phyloP scores from a whole-genome alignment of 306 rosid genomes.

The Lathyrus aphaca region DNA sequence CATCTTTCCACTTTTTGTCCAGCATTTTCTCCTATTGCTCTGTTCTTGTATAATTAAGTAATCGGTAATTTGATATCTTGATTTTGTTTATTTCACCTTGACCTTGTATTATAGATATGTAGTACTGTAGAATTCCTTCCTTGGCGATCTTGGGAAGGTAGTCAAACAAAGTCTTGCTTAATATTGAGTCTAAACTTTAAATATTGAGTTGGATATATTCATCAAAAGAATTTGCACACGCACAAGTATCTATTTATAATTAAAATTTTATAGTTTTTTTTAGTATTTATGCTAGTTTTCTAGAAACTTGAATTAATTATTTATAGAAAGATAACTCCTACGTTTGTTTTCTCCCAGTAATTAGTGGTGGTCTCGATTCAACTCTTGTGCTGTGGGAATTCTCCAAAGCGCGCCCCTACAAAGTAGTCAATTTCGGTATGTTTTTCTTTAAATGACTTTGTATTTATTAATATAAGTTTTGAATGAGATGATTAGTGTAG shows the following conservation, averaged over 20 bases:
- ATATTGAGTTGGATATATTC: neutral
- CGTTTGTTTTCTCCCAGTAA: constrained; percentile 53
- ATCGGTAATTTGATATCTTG: constrained; percentile 23
- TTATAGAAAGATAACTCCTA: constrained; percentile 29
- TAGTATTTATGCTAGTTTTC: constrained; percentile 24
- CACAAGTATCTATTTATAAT: constrained; percentile 22
- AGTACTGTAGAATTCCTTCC: constrained; percentile 92
- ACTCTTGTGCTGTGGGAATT: constrained; percentile 89
- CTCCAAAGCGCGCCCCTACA: constrained; percentile 78
- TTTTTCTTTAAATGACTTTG: constrained; percentile 31
- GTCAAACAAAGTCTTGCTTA: constrained; percentile 30
- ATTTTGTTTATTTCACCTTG: constrained; percentile 50
- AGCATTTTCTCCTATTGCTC: constrained; percentile 4
- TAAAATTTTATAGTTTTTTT: neutral
- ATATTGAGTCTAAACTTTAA: neutral
- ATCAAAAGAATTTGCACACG: constrained; percentile 18
- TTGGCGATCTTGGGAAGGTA: constrained; percentile 99
- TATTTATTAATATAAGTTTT: constrained; percentile 20
- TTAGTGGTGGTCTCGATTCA: constrained; percentile 94
- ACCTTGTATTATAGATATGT: constrained; percentile 72
- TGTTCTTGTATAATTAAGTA: constrained; percentile 21
- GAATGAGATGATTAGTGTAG: constrained; percentile 16
- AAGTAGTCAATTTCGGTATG: constrained; percentile 71
- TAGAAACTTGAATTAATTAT: constrained; percentile 26
- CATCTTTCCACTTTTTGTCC: neutral